Percentiles rank a stretch among this genome's conserved stretches.
Evolutionary conservation across 2,329 filamentous ascomycete species (phyloP).

Genomic region (Fusarium tjaetaba): DNA sequence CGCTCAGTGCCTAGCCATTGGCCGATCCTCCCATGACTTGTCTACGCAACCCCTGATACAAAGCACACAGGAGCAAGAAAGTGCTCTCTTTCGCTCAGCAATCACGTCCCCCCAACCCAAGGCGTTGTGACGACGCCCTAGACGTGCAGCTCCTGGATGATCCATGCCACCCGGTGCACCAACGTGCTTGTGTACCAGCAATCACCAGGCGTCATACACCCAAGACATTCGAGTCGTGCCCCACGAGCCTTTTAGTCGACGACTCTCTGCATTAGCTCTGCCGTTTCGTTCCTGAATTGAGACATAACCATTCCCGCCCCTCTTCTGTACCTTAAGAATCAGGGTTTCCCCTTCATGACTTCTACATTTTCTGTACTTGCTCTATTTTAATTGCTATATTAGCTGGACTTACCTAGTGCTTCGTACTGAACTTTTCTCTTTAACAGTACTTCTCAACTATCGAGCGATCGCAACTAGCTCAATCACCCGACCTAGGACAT

Average conservation of each 20-base stretch:
- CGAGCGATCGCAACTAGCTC: conserved; percentile 74
- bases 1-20: conserved; percentile 36
- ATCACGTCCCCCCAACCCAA: conserved; percentile 37
- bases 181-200: conserved; percentile 36
- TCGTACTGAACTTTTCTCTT: conserved; percentile 28
- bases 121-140: conserved; percentile 39
- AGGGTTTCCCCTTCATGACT: conserved; percentile 34
- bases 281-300: conserved; percentile 52
- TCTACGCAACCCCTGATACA: conserved; percentile 22
- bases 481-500: conserved; percentile 46
- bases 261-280: conserved; percentile 35
- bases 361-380: conserved; percentile 6
- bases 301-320: conserved; percentile 50
- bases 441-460: conserved; percentile 76
- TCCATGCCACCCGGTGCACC: conserved; percentile 36
- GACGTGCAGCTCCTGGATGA: conserved; percentile 38
- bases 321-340: conserved; percentile 41
- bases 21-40: conserved; percentile 28
- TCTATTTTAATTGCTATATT: conserved; percentile 8
- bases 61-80: conserved; percentile 22
- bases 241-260: conserved; percentile 35
- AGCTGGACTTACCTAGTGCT: conserved; percentile 1
- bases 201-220: conserved; percentile 34
- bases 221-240: conserved; percentile 37
- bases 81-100: conserved; percentile 33